Base-by-base conservation (phyloP, 177 flowering plant genomes). In the Vitis hybrid region DNA sequence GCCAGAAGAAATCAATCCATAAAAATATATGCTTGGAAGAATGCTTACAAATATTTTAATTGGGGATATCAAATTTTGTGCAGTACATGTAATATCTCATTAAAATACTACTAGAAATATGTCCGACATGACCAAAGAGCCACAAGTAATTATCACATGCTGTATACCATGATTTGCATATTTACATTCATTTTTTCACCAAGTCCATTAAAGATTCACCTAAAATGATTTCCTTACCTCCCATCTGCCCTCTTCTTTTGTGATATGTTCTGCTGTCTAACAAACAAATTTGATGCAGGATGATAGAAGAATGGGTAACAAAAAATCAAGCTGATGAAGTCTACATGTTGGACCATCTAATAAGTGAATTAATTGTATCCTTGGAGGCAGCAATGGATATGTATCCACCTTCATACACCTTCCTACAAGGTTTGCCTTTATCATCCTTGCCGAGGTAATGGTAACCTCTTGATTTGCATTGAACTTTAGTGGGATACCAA, bases 301-400 rank as follows among this genome's bases (percentile, higher is more conserved):
- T 66, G 71, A n/a, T 82, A 46, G 85, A 80, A 72, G 89, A 90
- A 52, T 84, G 88, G 96, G 74, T 73, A 32, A 66, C 75, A 59
- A 90, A 84, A 67, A 84, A 84, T 67, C 72, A 74, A 76, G 89
- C 85, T 24, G 91, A 87, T 64, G 97, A 92, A 73, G 79, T 91
- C 59, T 91, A 80, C 83, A 88, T 92, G 93, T 73, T 84, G 65
- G 24, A 49, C 2, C 75, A 70, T 71, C 88, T 79, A 78, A 78
- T 87, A 67, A 70, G 74, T 56, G 83, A 80, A 63, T 67, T 87
- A 76, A 66, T 73, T 53, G 67, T 61, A 51, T 61, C 65, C 21
- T 66, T 86, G 58, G 77, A 70, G 24, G 62, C 79, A 15, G 78
- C 73, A 56, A 81, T 66, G 54, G 65, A 63, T 35, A 24, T 51